Evolutionary conservation across 495 filamentous ascomycete species (phyloP).

Genomic region (Polyplosphaeria fusca): DNA sequence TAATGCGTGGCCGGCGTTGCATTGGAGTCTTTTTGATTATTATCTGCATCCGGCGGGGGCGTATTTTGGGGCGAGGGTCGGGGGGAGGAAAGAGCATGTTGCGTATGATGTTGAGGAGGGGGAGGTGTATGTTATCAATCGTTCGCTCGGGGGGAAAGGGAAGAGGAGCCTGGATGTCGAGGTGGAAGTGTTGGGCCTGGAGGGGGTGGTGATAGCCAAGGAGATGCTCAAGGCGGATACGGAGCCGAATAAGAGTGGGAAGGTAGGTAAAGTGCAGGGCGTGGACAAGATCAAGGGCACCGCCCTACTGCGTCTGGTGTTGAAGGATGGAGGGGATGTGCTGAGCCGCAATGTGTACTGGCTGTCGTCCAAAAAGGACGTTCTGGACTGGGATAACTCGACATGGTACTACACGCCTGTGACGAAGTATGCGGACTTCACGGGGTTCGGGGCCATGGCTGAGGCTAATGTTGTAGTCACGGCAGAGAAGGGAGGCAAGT

Average conservation of each 20-base stretch:
- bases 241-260: constrained; percentile 37
- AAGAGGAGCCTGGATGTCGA: constrained; percentile 46
- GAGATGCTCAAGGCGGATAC: constrained; percentile 22
- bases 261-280: constrained; percentile 32
- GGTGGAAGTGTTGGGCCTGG: constrained; percentile 49
- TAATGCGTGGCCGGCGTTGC: constrained; percentile 61
- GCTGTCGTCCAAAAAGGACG: constrained; percentile 50
- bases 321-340: constrained; percentile 38
- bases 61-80: constrained; percentile 60
- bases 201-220: constrained; percentile 46
- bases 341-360: constrained; percentile 64
- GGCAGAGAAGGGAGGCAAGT: constrained; percentile 12
- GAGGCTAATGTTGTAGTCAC: constrained; percentile 42
- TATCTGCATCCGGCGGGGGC: constrained; percentile 57
- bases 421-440: constrained; percentile 52
- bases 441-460: constrained; percentile 45
- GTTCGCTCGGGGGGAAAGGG: constrained; percentile 45
- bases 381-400: constrained; percentile 54
- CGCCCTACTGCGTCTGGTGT: constrained; percentile 50
- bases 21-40: constrained; percentile 67
- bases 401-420: constrained; percentile 61
- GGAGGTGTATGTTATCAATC: constrained; percentile 56
- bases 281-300: constrained; percentile 43
- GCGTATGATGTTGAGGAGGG: constrained; percentile 52
- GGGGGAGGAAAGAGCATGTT: constrained; percentile 53